Percentiles rank a stretch among this genome's conserved stretches.
Evolutionary conservation across 305 asterid species (phyloP).

Genomic region (Fraxinus velutina): DNA sequence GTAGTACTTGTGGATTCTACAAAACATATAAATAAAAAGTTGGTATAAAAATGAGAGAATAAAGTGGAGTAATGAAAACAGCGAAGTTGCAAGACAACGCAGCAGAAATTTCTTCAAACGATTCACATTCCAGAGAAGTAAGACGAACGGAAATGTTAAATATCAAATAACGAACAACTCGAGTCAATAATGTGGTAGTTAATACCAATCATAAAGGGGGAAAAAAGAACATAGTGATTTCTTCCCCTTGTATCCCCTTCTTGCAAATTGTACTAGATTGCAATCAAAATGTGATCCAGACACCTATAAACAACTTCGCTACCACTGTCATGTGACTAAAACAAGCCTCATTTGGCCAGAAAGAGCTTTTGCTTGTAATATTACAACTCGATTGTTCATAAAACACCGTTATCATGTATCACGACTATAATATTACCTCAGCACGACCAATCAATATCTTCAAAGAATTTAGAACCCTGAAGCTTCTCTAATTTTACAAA

Average conservation of each 20-base stretch:
- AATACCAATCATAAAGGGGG: neutral
- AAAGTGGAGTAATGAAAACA: neutral
- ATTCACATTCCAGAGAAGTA: neutral
- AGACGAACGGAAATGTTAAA: neutral
- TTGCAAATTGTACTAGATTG: neutral
- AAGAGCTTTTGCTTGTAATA: conserved; percentile 6
- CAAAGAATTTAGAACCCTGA: conserved; percentile 13
- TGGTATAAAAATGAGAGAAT: neutral
- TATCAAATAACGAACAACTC: neutral
- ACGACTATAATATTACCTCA: conserved; percentile 3
- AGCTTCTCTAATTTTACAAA: conserved; percentile 12
- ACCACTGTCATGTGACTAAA: neutral
- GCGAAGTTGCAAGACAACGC: neutral
- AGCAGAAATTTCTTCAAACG: neutral
- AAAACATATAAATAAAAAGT: neutral
- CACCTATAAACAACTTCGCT: neutral
- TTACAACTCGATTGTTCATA: conserved; percentile 18
- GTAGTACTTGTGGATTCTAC: neutral
- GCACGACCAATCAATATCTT: conserved; percentile 13
- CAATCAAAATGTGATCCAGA: neutral
- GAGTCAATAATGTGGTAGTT: neutral
- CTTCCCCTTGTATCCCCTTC: neutral
- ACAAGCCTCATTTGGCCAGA: neutral
- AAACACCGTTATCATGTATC: neutral
- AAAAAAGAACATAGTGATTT: neutral